Base-by-base conservation (phyloP, 2,329 filamentous ascomycete genomes). In the Alternaria sp. region DNA sequence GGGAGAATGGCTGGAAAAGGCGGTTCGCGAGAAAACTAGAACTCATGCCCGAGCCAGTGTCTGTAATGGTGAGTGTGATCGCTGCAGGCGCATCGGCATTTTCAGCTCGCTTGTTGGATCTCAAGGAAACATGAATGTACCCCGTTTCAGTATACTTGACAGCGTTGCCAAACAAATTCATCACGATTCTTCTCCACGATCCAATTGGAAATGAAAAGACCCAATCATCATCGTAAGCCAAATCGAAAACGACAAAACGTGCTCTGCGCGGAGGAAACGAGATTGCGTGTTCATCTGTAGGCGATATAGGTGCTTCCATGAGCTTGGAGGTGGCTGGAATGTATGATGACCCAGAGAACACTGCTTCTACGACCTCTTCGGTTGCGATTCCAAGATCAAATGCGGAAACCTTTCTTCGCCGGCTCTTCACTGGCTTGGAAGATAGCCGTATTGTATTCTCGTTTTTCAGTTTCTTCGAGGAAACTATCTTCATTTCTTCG, bases 181-280 rank as follows among this genome's bases (percentile, higher is more conserved):
- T 79, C 15, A 80, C 68, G 17, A 79, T 75, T 32, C 78, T 63
- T 52, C 72, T 73, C 75, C 75, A 79, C 5, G 76, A 71, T 0
- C 79, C 77, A 8, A 73, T 62, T 0, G 85, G 81, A 13, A 77
- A 67, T n/a, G 65, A 73, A 19, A 83, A 84, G 2, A 72, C 67
- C 83, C 85, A 86, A 26, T 77, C 72, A 4, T 71, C 45, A 32
- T 71, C 67, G 25, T 57, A 57, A 10, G 61, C 61, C 12, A 78
- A 12, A 15, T 78, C 74, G 8, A 78, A 66, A 12, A 77, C 59
- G 40, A 77, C 65, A 43, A 70, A 77, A 43, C 73, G 70, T 7
- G 44, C 63, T 23, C 73, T 71, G 9, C 74, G 70, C 15, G 55
- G 67, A 0, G 54, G 23, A 5, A 59, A 52, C 3, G 15, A n/a